Base-by-base conservation (phyloP, 1,284 basidiomycete species). In the Lentinula novae-zelandiae region DNA sequence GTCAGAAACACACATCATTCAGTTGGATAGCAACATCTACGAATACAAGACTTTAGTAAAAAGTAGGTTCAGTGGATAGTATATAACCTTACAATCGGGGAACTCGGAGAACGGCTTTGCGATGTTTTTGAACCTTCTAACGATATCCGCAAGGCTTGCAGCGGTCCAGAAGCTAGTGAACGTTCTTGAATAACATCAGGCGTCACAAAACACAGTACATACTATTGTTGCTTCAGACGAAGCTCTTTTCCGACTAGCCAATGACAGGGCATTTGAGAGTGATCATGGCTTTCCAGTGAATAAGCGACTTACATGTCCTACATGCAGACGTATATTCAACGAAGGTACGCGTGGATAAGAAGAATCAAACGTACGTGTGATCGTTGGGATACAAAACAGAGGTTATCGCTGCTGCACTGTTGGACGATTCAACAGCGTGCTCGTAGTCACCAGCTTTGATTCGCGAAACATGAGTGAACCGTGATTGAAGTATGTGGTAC, bases 151-250 rank as follows among this genome's bases (percentile, higher is more conserved):
- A 42, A 96, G 80, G 72, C 86, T 90, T 22, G 92, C 93, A 20
- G 91, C 89, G 38, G 90, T 92, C 92, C 92, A 93, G 77, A 94
- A 93, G 76, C 78, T 79, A 13, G 42, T 9, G 10, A 27, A 53
- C 22, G 40, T 10, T 40, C 8, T 17, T 51, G 4, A 48, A 34
- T 22, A 20, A 6, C 34, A 22, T 12, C 36, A 36, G 8, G 20
- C 5, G n/a, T 6, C 13, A 15, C 17, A 61, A 22, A 46, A 8
- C 12, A 6, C n/a, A 44, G 15, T 48, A n/a, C 76, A 60, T 60
- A 80, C 78, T 95, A 95, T 75, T 97, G 95, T 70, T 97, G 95
- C 79, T 96, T 96, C 66, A 97, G 81, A 62, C 95, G 87, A 34
- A 96, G 79, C 72, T 95, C 92, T 73, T 96, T 96, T 64, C 95